phyloP scores from a whole-genome alignment of 371 early-diverging fungal genomes.

The Mucor sp. region DNA sequence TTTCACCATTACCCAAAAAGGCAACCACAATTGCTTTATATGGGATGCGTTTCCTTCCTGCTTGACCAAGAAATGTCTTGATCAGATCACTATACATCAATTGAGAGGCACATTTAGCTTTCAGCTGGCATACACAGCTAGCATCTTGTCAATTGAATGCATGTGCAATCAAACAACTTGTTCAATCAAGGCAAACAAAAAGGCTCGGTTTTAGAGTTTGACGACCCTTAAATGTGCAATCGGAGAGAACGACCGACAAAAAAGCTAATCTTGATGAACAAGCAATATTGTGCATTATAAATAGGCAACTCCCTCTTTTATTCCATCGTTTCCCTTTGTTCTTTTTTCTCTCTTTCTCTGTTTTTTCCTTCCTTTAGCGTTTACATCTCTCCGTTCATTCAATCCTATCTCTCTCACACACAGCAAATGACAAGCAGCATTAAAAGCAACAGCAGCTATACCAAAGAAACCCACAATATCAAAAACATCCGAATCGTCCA shows the following conservation, averaged over 20 bases:
- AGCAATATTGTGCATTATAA: neutral
- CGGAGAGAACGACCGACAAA: constrained; percentile 2
- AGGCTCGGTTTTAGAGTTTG: neutral
- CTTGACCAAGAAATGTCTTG: neutral
- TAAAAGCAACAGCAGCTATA: constrained; percentile 13
- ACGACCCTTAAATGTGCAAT: neutral
- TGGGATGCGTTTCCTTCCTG: neutral
- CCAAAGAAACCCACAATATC: constrained; percentile 5
- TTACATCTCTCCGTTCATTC: neutral
- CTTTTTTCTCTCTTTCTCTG: neutral
- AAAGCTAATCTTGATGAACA: constrained; percentile 1
- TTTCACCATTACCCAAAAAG: neutral
- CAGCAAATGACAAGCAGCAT: constrained; percentile 2
- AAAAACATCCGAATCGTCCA: constrained; percentile 20
- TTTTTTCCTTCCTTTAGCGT: neutral
- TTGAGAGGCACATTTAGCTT: neutral
- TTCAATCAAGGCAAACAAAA: neutral
- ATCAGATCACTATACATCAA: neutral
- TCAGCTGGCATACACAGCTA: neutral
- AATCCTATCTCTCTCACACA: neutral
- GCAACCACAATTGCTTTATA: neutral
- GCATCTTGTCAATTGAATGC: neutral
- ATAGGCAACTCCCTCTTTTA: neutral
- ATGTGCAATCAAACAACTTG: neutral
- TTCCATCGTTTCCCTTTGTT: neutral